phyloP scores from a whole-genome alignment of 202 grass and related monocot species.

The Zoysia matrella region DNA sequence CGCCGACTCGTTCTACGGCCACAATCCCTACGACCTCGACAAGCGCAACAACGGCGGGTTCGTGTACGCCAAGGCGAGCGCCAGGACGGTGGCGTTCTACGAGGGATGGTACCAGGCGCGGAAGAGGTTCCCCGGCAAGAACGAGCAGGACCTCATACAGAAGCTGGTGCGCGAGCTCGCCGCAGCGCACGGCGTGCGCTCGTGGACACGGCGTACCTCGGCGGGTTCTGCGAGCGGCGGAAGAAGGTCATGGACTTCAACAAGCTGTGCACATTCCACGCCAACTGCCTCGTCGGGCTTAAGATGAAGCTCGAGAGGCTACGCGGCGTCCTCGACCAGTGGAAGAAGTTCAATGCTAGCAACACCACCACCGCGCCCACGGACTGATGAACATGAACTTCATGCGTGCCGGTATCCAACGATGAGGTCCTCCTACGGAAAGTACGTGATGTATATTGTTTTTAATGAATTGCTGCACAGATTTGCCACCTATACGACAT shows the following conservation, averaged over 20 bases:
- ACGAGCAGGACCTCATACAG: constrained; percentile 60
- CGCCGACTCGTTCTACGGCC: constrained; percentile 48
- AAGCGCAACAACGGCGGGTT: constrained; percentile 61
- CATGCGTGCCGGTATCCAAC: too few species aligned
- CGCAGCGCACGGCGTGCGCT: constrained; percentile 15
- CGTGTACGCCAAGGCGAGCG: constrained; percentile 45
- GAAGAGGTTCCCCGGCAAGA: constrained; percentile 20
- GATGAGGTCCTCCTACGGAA: too few species aligned
- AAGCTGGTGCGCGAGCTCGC: constrained; percentile 43
- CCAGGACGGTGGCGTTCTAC: constrained; percentile 49
- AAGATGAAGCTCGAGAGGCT: constrained; percentile 41
- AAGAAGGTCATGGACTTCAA: constrained; percentile 50
- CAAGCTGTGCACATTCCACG: not conserved
- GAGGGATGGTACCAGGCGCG: constrained; percentile 51
- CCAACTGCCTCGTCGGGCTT: constrained; percentile 53
- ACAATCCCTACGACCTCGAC: constrained; percentile 36
- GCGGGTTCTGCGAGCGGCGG: constrained; percentile 50
- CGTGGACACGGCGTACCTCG: constrained; percentile 54
- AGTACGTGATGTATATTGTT: too few species aligned
- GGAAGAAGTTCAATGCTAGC: constrained; percentile 54
- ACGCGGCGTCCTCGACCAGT: constrained; percentile 41
- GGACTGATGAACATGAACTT: not conserved
- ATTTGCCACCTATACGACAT: too few species aligned
- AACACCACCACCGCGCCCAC: not conserved
- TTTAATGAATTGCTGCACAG: too few species aligned